phyloP scores from a whole-genome alignment of 1,139 yeast species.

The Geotrichum reessii region DNA sequence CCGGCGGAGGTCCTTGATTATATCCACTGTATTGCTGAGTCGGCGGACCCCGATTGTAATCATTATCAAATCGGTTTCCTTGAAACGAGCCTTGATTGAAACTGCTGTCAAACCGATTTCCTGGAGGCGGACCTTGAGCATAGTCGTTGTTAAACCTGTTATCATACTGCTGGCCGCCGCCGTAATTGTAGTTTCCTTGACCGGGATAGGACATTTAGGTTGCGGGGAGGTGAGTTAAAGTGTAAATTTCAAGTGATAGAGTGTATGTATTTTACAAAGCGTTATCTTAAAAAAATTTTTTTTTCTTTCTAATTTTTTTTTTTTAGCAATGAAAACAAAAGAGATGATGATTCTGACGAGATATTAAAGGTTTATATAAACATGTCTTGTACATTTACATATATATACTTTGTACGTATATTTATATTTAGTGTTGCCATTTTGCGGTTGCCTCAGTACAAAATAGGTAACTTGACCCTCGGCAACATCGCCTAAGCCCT shows the following conservation, averaged over 20 bases:
- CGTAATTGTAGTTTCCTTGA: conserved; percentile 27
- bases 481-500: not conserved
- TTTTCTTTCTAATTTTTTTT: not conserved
- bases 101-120: not conserved
- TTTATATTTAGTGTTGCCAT: too few species aligned
- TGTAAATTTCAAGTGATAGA: too few species aligned
- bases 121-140: not conserved
- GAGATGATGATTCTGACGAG: not conserved
- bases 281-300: too few species aligned
- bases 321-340: not conserved
- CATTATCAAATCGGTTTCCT: not conserved
- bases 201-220: conserved; percentile 34
- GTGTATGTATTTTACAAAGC: too few species aligned
- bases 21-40: not conserved
- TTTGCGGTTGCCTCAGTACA: too few species aligned
- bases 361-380: not conserved
- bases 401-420: too few species aligned
- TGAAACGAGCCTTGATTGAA: not conserved
- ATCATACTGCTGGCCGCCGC: conserved; percentile 14
- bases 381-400: too few species aligned
- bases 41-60: not conserved
- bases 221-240: too few species aligned
- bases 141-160: not conserved
- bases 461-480: not conserved
- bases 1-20: not conserved